A percentile compares a stretch with the other conserved stretches of the same genome.
These are phyloP conservation scores for Colletotrichum phormii DNA, from an alignment of 2,329 filamentous ascomycete genomes.

Conservation along the genomic window DNA sequence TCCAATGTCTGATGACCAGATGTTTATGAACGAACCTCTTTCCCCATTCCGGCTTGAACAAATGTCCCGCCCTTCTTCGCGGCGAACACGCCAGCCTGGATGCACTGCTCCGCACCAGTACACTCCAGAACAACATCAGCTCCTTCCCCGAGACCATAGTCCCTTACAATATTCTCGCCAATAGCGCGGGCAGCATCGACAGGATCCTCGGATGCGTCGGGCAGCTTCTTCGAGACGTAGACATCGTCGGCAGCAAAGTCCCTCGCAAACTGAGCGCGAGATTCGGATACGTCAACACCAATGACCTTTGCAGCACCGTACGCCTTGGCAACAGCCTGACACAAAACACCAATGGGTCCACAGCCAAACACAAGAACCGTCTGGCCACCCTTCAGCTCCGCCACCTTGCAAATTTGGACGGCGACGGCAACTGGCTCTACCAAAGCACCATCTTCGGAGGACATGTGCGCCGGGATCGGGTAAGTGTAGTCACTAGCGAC, in stretches of 20 bases:
- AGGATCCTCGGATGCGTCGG: slow-evolving; percentile 55
- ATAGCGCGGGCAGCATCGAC: slow-evolving; percentile 63
- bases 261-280: slow-evolving; percentile 54
- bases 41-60: slow-evolving; percentile 65
- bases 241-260: slow-evolving; percentile 57
- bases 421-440: slow-evolving; percentile 65
- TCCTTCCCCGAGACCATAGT: slow-evolving; percentile 54
- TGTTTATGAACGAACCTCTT: slow-evolving; percentile 42
- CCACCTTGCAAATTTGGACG: slow-evolving; percentile 57
- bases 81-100: slow-evolving; percentile 58
- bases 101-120: slow-evolving; percentile 50
- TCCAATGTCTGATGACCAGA: no score
- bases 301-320: slow-evolving; percentile 58
- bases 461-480: slow-evolving; percentile 55
- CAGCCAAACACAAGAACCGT: slow-evolving; percentile 62
- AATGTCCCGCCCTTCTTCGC: slow-evolving; percentile 59
- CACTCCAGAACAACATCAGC: slow-evolving; percentile 60
- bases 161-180: slow-evolving; percentile 58
- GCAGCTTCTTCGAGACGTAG: slow-evolving; percentile 50
- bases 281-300: slow-evolving; percentile 57
- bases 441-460: slow-evolving; percentile 62
- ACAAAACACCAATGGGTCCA: slow-evolving; percentile 61
- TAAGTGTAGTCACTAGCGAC: slow-evolving; percentile 60
- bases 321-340: slow-evolving; percentile 58
- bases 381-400: slow-evolving; percentile 52